These are phyloP conservation scores for Saccharomycopsis sp. DNA, from an alignment of 805 yeast genomes.

Conservation along the genomic window DNA sequence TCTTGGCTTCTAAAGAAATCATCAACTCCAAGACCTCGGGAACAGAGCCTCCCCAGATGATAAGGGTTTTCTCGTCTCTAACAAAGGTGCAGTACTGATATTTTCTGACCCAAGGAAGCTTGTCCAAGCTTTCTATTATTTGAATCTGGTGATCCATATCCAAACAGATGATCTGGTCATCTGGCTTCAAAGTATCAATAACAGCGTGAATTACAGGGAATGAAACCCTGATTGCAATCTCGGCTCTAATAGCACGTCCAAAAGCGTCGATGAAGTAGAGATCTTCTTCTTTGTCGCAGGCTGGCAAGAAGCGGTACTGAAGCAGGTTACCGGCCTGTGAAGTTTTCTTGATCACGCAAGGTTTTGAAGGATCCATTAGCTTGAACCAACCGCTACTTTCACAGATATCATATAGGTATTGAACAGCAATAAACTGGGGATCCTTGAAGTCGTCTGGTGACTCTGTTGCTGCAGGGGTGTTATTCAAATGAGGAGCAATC, in stretches of 20 bases:
- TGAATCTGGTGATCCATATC: not conserved
- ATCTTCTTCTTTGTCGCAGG: not conserved
- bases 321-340: not conserved
- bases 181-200: not conserved
- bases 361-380: not conserved
- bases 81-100: slow-evolving; percentile 1
- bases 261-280: not conserved
- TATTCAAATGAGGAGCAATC: not conserved
- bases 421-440: not conserved
- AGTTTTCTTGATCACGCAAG: not conserved
- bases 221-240: not conserved
- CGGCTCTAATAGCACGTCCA: not conserved
- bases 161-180: not conserved
- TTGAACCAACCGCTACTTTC: slow-evolving; percentile 1
- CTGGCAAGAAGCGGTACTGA: not conserved
- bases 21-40: not conserved
- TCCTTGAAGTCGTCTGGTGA: not conserved
- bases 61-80: not conserved
- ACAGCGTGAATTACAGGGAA: slow-evolving; percentile 1
- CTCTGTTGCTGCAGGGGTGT: not conserved
- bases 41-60: not conserved
- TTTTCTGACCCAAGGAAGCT: not conserved
- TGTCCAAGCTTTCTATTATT: not conserved
- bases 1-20: not conserved
- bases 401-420: not conserved